These are phyloP conservation scores for Mucor lusitanicus DNA, from an alignment of 371 early-diverging fungal species.

Conservation along the genomic window DNA sequence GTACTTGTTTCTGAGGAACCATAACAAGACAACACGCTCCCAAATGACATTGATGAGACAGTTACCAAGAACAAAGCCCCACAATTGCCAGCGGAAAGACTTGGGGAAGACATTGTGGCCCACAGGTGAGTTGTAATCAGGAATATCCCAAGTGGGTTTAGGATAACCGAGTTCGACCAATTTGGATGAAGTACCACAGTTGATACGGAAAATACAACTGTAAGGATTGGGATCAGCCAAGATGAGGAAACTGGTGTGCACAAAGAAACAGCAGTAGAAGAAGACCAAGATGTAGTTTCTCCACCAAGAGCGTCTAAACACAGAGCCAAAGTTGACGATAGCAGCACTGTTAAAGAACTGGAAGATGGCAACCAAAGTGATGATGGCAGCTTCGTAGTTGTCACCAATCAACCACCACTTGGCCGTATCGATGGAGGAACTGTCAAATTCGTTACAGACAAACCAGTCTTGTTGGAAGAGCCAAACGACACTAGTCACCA, in stretches of 20 bases:
- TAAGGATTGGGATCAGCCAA: conserved; percentile 74
- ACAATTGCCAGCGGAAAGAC: conserved; percentile 66
- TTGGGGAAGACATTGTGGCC: conserved; percentile 76
- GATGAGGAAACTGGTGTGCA: conserved; percentile 54
- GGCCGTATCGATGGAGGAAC: conserved; percentile 62
- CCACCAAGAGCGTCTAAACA: conserved; percentile 64
- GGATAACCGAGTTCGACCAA: conserved; percentile 55
- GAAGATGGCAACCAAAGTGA: conserved; percentile 65
- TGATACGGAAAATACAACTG: conserved; percentile 73
- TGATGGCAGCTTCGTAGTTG: conserved; percentile 73
- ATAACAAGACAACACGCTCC: conserved; percentile 57
- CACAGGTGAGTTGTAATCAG: conserved; percentile 56
- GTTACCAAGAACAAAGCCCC: conserved; percentile 44
- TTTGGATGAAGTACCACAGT: conserved; percentile 65
- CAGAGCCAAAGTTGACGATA: conserved; percentile 71
- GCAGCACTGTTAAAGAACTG: conserved; percentile 73
- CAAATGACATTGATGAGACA: conserved; percentile 41
- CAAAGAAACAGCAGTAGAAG: conserved; percentile 56
- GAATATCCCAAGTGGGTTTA: conserved; percentile 51
- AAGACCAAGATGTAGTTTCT: conserved; percentile 63
- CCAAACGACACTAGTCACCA: conserved; percentile 39
- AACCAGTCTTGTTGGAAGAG: conserved; percentile 70
- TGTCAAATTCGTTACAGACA: conserved; percentile 78
- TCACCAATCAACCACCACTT: conserved; percentile 85
- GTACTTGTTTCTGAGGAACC: conserved; percentile 46